A percentile compares a stretch with the other conserved stretches of the same genome.
phyloP scores from a whole-genome alignment of 2,329 filamentous ascomycete species.

The Rhynchosporium agropyri region DNA sequence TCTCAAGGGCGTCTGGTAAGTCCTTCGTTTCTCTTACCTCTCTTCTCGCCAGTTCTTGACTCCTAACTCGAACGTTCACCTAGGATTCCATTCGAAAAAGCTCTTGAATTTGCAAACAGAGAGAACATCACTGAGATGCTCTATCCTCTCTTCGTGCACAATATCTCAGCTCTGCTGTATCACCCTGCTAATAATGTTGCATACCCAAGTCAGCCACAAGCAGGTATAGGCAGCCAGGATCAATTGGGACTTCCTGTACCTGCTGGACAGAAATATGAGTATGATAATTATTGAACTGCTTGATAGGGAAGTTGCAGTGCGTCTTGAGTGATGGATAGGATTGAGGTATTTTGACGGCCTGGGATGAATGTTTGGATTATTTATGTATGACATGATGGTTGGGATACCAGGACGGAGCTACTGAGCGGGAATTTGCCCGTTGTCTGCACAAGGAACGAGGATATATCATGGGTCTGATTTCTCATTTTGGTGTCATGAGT shows the following conservation, averaged over 20 bases:
- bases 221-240: not conserved
- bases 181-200: constrained; percentile 75
- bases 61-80: not conserved
- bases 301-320: not conserved
- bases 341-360: not conserved
- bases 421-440: constrained; percentile 3
- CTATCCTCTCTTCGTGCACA: constrained; percentile 95
- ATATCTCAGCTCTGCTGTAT: constrained; percentile 90
- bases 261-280: constrained; percentile 15
- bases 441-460: not conserved
- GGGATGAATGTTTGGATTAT: not conserved
- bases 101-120: constrained; percentile 96
- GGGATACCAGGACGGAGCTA: not conserved
- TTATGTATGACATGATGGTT: not conserved
- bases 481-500: not conserved
- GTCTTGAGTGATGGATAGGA: not conserved
- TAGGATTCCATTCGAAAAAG: constrained; percentile 96
- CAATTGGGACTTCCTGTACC: not conserved
- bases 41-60: not conserved
- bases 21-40: constrained; percentile 28
- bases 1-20: constrained; percentile 92
- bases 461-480: constrained; percentile 6
- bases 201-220: constrained; percentile 3
- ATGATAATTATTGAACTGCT: not conserved
- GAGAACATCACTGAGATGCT: constrained; percentile 95